Conservation (phyloP, 306 rosid genomes). For the Citrullus colocynthis region DNA sequence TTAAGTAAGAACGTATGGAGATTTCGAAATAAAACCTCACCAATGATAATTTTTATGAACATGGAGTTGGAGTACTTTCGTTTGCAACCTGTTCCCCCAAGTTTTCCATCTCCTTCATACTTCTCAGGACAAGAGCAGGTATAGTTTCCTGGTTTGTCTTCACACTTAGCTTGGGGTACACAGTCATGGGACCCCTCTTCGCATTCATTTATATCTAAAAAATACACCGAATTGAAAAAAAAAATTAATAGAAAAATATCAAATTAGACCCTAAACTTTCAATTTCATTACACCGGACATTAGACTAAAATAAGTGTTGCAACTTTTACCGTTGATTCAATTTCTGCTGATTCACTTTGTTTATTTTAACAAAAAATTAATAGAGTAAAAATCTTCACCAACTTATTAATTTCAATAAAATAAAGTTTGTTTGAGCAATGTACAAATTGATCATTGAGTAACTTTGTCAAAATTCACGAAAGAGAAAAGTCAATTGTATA, state of each 20-base stretch:
- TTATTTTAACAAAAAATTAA: too few species aligned
- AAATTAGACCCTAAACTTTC: not conserved
- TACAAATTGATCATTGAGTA: too few species aligned
- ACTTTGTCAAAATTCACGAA: too few species aligned
- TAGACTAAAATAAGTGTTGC: not conserved
- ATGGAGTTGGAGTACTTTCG: not conserved
- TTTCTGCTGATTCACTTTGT: too few species aligned
- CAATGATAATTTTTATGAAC: not conserved
- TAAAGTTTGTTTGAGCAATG: too few species aligned
- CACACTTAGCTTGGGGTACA: not conserved
- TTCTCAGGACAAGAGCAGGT: not conserved
- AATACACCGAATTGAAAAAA: not conserved
- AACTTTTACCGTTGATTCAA: too few species aligned
- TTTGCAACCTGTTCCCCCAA: not conserved
- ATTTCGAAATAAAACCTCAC: not conserved
- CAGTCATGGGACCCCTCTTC: not conserved
- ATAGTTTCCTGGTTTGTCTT: not conserved
- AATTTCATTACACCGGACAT: not conserved
- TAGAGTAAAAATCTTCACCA: too few species aligned
- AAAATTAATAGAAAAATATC: too few species aligned
- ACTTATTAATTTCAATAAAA: too few species aligned
- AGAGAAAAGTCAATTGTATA: too few species aligned
- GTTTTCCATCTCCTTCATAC: slow-evolving; percentile 5
- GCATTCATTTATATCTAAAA: slow-evolving; percentile 11
- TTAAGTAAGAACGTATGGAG: not conserved